phyloP scores from a whole-genome alignment of 345 rosid species.

The Eucalyptus caleyi region DNA sequence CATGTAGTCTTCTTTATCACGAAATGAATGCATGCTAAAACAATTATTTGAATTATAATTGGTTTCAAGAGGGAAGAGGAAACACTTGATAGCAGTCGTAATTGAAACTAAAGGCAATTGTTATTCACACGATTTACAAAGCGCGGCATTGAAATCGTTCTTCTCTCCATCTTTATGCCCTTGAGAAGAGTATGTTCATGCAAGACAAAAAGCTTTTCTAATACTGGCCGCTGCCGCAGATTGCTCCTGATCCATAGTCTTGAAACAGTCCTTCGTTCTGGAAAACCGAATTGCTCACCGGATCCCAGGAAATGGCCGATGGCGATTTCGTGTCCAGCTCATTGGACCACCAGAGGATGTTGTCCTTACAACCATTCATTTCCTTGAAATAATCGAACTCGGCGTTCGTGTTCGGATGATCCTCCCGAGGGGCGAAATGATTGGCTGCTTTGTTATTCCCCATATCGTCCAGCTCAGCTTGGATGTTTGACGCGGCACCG shows the following conservation, averaged over 20 bases:
- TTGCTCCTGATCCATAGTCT: constrained; percentile 37
- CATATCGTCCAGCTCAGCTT: background rate
- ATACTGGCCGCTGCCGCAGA: background rate
- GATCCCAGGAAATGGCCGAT: constrained; percentile 63
- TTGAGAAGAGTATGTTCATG: background rate
- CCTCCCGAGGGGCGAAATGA: constrained; percentile 6
- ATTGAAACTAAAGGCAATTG: constrained; percentile 7
- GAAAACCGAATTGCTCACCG: constrained; percentile 16
- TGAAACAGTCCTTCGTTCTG: constrained; percentile 45
- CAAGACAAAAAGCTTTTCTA: background rate
- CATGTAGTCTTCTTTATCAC: background rate
- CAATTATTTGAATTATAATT: background rate
- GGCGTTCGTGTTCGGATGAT: constrained; percentile 5
- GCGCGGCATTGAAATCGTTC: background rate
- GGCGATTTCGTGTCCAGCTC: constrained; percentile 44
- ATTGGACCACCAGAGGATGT: constrained; percentile 57
- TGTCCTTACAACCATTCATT: constrained; percentile 23
- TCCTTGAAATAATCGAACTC: constrained; percentile 50
- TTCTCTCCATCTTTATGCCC: background rate
- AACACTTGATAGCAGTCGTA: background rate
- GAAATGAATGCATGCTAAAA: background rate
- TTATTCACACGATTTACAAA: constrained; percentile 58
- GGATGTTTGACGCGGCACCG: background rate
- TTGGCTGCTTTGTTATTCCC: constrained; percentile 12
- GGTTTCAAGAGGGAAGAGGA: background rate